Base-by-base conservation (phyloP, 176 grass and related monocot species). In the Secale cereale region DNA sequence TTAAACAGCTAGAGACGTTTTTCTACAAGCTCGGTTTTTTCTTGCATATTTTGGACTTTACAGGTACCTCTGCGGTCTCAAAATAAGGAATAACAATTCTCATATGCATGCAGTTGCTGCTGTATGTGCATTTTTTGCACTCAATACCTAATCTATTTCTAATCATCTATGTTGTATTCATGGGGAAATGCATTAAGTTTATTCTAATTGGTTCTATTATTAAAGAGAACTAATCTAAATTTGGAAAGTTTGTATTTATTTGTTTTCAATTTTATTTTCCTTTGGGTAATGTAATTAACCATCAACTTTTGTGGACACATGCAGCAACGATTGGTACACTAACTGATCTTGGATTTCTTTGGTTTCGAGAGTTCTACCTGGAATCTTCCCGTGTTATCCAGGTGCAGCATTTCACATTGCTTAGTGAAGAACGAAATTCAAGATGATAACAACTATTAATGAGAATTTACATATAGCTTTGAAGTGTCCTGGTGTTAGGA, bases 1-100 rank as follows among this genome's bases (percentile, higher is more conserved):
- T 98, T 81, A 98, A 98, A 85, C 96, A 92, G 70, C 86, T 98
- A 66, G 96, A 98, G 81, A 95, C 96, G 14, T 98, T 95, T 91
- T 98, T 98, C 86, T 98, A 98, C 85, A 98, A 98, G 78, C 96
- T 98, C 45, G 92, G 96, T 74, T 98, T 98, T 89, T 98, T 98
- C 81, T 86, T 98, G 77, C 96, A 98, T 92, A 98, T 98, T 87
- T 90, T 98, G 89, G 96, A 98, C 76, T 98, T 90, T 85, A 98
- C 91, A 94, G 96, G 96, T 98, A 76, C 41, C 25, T 29, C 14
- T 56, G 19, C 72, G 68, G 22, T 61, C 16, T 82, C 39, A 70
- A 43, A 80, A 31, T 67, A 60, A 50, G 59, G 83, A 82, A 75
- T 83, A 80, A 29, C 10, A 83, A 79, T 70, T 82, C 23, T 40